Evolutionary conservation across 225 moss, liverwort and hornwort genomes (phyloP).

Genomic region (Physcomitrium patens): DNA sequence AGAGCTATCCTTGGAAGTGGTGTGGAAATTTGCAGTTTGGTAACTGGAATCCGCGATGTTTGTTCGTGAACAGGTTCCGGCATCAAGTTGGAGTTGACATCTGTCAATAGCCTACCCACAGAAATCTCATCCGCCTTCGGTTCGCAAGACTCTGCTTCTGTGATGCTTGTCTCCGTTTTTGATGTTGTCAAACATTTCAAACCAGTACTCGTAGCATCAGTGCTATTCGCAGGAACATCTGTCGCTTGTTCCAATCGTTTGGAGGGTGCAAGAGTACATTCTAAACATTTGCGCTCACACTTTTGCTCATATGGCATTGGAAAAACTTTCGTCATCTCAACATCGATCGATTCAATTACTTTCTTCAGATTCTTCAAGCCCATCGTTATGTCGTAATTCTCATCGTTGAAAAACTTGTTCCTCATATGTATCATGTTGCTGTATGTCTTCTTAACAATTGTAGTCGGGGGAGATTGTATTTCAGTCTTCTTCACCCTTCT

Average conservation of each 20-base stretch:
- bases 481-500: background rate
- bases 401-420: constrained; percentile 12
- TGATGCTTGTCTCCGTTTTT: constrained; percentile 33
- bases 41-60: background rate
- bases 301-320: background rate
- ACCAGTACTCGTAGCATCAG: background rate
- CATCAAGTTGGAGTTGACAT: constrained; percentile 19
- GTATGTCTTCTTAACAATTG: constrained; percentile 6
- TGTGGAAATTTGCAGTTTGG: constrained; percentile 11
- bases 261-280: constrained; percentile 19
- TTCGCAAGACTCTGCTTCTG: background rate
- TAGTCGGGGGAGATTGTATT: background rate
- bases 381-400: constrained; percentile 23
- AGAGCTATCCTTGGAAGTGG: constrained; percentile 47
- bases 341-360: background rate
- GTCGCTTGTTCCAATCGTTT: background rate
- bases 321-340: background rate
- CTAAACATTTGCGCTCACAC: constrained; percentile 29
- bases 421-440: constrained; percentile 32
- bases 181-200: constrained; percentile 15
- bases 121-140: constrained; percentile 5
- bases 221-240: background rate
- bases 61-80: background rate
- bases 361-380: constrained; percentile 26
- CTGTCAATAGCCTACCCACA: constrained; percentile 24